Conservation (phyloP, 164 flowering plant species). For the Tinospora cordifolia region DNA sequence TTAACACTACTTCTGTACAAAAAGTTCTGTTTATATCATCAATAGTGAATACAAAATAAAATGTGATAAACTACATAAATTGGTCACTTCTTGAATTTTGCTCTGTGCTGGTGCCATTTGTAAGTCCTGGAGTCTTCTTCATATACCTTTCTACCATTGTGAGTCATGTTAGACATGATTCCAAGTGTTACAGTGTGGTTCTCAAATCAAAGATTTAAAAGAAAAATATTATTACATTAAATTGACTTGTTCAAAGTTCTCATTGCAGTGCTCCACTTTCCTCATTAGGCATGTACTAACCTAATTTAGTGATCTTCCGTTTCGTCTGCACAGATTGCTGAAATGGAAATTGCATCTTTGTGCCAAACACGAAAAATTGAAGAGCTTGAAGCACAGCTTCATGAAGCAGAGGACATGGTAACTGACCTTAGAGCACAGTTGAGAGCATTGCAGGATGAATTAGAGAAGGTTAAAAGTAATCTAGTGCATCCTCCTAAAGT, state of each 20-base stretch:
- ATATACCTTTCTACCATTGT: background rate
- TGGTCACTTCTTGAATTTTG: too few species aligned
- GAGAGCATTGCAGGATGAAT: slow-evolving; percentile 42
- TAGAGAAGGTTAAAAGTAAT: slow-evolving; percentile 31
- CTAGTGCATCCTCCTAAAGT: slow-evolving; percentile 19
- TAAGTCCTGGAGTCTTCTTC: background rate
- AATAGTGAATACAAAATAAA: too few species aligned
- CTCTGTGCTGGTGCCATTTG: background rate
- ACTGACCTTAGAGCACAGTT: slow-evolving; percentile 62
- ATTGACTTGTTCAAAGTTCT: background rate
- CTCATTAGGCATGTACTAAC: background rate
- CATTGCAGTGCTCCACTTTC: background rate
- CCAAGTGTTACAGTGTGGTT: background rate
- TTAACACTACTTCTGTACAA: too few species aligned
- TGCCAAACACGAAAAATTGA: slow-evolving; percentile 53
- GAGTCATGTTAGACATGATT: background rate
- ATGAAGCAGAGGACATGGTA: slow-evolving; percentile 74
- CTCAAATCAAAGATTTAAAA: background rate
- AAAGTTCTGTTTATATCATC: too few species aligned
- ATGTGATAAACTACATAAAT: too few species aligned
- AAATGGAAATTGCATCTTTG: slow-evolving; percentile 46
- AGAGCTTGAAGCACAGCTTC: slow-evolving; percentile 87
- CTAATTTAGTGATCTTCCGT: background rate
- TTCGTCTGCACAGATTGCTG: slow-evolving; percentile 33
- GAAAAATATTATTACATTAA: background rate